A percentile compares a stretch with the other conserved stretches of the same genome.
phyloP scores from a whole-genome alignment of 345 rosid species.

The Hibiscus syriacus region DNA sequence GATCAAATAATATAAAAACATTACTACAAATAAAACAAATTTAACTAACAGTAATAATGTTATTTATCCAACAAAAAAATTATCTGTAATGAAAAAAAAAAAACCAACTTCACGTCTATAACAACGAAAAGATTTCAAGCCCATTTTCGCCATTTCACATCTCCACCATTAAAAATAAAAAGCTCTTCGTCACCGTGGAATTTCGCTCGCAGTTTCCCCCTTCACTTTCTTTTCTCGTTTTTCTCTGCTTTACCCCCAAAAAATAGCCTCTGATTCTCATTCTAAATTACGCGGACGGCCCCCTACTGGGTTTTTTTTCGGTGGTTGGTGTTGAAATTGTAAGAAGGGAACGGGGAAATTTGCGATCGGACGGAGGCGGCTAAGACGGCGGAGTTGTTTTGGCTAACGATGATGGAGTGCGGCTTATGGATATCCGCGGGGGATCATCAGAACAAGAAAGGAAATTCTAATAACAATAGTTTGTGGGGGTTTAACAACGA shows the following conservation, averaged over 20 bases:
- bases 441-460: constrained; percentile 8
- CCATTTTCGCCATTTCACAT: constrained; percentile 17
- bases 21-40: background rate
- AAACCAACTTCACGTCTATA: background rate
- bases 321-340: constrained; percentile 7
- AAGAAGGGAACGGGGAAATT: constrained; percentile 5
- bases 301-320: background rate
- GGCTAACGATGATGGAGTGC: constrained; percentile 41
- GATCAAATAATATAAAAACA: background rate
- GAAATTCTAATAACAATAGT: constrained; percentile 3
- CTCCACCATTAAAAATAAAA: background rate
- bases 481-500: constrained; percentile 64
- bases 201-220: constrained; percentile 8
- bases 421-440: constrained; percentile 42
- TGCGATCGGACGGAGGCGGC: constrained; percentile 6
- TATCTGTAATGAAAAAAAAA: background rate
- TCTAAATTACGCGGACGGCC: background rate
- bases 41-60: background rate
- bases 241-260: too few species aligned
- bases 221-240: constrained; percentile 5
- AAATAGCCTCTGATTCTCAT: too few species aligned
- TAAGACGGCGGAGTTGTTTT: background rate
- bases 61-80: background rate
- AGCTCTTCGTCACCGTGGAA: background rate
- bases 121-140: background rate